Conservation (phyloP, 2,329 filamentous ascomycete species). For the Metarhizium rileyi region DNA sequence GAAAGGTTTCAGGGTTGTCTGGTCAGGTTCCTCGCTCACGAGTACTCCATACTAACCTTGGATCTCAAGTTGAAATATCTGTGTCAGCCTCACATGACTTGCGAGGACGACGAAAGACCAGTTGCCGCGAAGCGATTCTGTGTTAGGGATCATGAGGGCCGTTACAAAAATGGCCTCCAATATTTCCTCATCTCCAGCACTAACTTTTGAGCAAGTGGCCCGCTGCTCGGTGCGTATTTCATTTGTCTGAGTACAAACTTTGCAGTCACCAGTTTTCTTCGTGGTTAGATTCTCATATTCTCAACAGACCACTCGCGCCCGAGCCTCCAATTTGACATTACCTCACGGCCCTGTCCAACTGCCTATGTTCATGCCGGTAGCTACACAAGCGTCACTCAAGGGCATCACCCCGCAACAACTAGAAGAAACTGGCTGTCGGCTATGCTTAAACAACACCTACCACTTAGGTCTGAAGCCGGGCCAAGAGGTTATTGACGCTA, state of each 20-base stretch:
- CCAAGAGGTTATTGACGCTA: conserved; percentile 73
- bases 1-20: neutral
- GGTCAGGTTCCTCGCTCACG: too few relatives aligned
- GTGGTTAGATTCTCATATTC: neutral
- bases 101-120: neutral
- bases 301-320: conserved; percentile 78
- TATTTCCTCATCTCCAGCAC: conserved; percentile 50
- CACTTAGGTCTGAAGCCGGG: conserved; percentile 92
- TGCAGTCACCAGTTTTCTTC: conserved; percentile 11
- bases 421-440: conserved; percentile 75
- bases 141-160: conserved; percentile 17
- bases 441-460: conserved; percentile 98
- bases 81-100: conserved; percentile 4
- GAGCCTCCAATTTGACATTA: conserved; percentile 76
- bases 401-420: conserved; percentile 88
- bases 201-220: conserved; percentile 69
- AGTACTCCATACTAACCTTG: too few relatives aligned
- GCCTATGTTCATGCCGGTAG: conserved; percentile 97
- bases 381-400: conserved; percentile 92
- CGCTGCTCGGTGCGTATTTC: conserved; percentile 62
- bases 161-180: conserved; percentile 38
- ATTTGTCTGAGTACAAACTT: neutral
- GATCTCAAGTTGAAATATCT: conserved; percentile 5
- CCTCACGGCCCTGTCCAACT: conserved; percentile 87
- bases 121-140: neutral